Percentiles rank a stretch among this genome's conserved stretches.
Conservation (phyloP, 2,329 filamentous ascomycete species). For the Rhytidhysteron rufulum region DNA sequence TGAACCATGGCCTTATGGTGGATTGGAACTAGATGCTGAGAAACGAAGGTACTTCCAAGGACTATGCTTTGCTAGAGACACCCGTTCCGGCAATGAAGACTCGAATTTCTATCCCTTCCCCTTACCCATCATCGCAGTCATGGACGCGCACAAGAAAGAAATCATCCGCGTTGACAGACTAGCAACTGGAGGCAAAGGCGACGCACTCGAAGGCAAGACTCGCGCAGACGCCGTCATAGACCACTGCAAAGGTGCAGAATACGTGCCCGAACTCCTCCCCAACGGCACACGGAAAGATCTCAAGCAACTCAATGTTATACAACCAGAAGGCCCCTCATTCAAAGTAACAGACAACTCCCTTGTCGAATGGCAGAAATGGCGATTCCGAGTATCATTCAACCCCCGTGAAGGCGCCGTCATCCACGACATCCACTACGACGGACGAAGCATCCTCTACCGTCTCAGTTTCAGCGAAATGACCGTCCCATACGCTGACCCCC, state of each 20-base stretch:
- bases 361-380: constrained; percentile 48
- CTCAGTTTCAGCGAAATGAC: constrained; percentile 66
- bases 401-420: constrained; percentile 60
- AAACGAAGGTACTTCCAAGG: constrained; percentile 52
- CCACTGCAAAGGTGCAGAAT: constrained; percentile 52
- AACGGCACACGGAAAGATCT: constrained; percentile 39
- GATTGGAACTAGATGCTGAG: constrained; percentile 46
- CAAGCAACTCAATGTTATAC: constrained; percentile 69
- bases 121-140: constrained; percentile 33
- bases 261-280: constrained; percentile 40
- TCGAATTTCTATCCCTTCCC: constrained; percentile 41
- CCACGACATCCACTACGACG: constrained; percentile 66
- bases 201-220: constrained; percentile 35
- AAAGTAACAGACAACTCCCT: constrained; percentile 45
- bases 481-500: constrained; percentile 63
- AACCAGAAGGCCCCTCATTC: constrained; percentile 68
- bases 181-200: constrained; percentile 36
- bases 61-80: constrained; percentile 51
- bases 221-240: constrained; percentile 36
- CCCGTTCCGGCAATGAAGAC: constrained; percentile 40
- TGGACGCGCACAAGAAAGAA: constrained; percentile 31
- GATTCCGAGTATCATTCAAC: constrained; percentile 38
- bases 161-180: constrained; percentile 34
- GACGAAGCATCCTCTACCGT: constrained; percentile 62
- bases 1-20: constrained; percentile 56